Conservation (phyloP, 140 eudicot genomes). For the Anethum foeniculum region DNA sequence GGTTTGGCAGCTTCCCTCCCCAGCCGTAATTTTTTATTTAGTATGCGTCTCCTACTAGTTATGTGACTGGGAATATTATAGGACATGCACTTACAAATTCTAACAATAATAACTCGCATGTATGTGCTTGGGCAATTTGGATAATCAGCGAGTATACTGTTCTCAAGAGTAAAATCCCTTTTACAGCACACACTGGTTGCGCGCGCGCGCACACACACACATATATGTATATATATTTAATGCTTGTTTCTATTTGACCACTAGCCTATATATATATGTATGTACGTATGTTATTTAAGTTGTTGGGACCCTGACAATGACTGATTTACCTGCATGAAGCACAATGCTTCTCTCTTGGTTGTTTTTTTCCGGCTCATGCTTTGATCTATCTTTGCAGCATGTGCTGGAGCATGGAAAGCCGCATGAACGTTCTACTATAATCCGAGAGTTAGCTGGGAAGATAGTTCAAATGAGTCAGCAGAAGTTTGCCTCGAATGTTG, state of each 20-base stretch:
- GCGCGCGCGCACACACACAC: too few relatives aligned
- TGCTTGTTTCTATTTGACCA: too few relatives aligned
- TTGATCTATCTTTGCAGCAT: slow-evolving; percentile 17
- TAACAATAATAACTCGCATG: background rate
- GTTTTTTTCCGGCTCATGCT: background rate
- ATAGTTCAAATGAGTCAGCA: slow-evolving; percentile 36
- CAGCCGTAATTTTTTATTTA: background rate
- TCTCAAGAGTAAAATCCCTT: background rate
- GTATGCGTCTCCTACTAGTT: background rate
- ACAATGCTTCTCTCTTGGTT: background rate
- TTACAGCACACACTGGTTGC: too few relatives aligned
- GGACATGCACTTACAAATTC: background rate
- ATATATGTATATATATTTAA: too few relatives aligned
- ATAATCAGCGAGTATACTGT: background rate
- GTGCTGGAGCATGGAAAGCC: slow-evolving; percentile 32
- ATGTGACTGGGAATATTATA: background rate
- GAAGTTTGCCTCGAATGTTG: slow-evolving; percentile 37
- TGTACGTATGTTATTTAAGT: background rate
- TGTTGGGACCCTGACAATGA: background rate
- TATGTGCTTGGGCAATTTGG: background rate
- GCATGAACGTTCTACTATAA: slow-evolving; percentile 25
- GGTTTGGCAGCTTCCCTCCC: background rate
- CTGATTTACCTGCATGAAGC: background rate
- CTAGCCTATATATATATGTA: too few relatives aligned
- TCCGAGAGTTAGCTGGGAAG: slow-evolving; percentile 19